Evolutionary conservation across 345 rosid species (phyloP).

Genomic region (Gossypium bickii): DNA sequence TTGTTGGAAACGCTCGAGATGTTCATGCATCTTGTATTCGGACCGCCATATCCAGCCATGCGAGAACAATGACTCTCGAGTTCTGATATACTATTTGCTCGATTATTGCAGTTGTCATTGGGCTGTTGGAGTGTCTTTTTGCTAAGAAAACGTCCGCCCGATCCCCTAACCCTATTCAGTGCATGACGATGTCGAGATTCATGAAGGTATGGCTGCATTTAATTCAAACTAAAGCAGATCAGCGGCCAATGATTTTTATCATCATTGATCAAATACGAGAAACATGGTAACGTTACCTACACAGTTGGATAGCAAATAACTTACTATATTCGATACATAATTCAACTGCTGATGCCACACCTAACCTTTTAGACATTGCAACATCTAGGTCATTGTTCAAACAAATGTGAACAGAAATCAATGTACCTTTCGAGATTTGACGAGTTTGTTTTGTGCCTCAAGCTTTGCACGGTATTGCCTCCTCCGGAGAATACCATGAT

Average conservation of each 20-base stretch:
- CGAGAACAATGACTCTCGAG: conserved; percentile 27
- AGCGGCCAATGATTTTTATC: not conserved
- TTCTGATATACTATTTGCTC: conserved; percentile 22
- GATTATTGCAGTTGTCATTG: conserved; percentile 12
- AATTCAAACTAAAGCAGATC: not conserved
- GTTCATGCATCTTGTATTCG: conserved; percentile 45
- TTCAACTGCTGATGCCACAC: not conserved
- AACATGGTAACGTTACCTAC: not conserved
- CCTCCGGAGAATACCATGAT: conserved; percentile 73
- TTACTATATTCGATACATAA: not conserved
- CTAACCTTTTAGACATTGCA: not conserved
- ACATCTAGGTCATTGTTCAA: not conserved
- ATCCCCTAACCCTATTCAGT: conserved; percentile 66
- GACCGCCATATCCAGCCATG: conserved; percentile 30
- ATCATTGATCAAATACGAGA: not conserved
- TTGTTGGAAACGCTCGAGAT: conserved; percentile 36
- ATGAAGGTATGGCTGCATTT: conserved; percentile 74
- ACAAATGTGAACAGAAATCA: not conserved
- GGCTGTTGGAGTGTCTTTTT: conserved; percentile 48
- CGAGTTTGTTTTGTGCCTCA: conserved; percentile 64
- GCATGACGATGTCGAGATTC: conserved; percentile 90
- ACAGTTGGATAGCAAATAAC: not conserved
- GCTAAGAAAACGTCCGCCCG: conserved; percentile 78
- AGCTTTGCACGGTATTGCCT: conserved; percentile 77
- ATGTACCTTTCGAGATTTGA: conserved; percentile 62